Conservation (phyloP, 2,329 filamentous ascomycete species). For the Shiraia sp. region DNA sequence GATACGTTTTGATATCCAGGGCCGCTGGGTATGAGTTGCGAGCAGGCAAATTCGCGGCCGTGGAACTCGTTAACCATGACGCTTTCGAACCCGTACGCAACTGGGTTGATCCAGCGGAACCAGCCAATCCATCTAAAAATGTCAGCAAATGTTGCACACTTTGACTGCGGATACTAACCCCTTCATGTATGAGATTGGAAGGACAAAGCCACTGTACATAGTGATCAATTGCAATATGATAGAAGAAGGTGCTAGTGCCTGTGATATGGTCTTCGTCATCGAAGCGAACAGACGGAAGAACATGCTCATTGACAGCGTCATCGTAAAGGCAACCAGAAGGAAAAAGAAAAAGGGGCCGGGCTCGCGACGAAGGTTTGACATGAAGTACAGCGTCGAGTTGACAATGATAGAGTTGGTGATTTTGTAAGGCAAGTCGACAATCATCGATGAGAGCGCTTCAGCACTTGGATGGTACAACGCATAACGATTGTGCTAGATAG, state of each 20-base stretch:
- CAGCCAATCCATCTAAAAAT: conserved; percentile 39
- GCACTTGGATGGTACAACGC: conserved; percentile 87
- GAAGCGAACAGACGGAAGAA: conserved; percentile 78
- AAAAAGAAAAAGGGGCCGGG: conserved; percentile 81
- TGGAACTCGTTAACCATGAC: conserved; percentile 73
- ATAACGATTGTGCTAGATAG: conserved; percentile 69
- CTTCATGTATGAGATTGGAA: conserved; percentile 62
- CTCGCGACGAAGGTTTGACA: conserved; percentile 74
- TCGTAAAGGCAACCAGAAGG: conserved; percentile 61
- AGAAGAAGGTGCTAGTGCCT: conserved; percentile 58
- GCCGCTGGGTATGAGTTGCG: conserved; percentile 44
- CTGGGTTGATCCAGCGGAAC: conserved; percentile 72
- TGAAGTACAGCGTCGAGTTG: conserved; percentile 80
- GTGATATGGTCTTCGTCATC: conserved; percentile 65
- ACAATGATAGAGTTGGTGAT: conserved; percentile 70
- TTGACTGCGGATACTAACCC: conserved; percentile 8
- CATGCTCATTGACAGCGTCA: conserved; percentile 75
- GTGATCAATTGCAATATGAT: conserved; percentile 64
- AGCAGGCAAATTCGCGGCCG: conserved; percentile 28
- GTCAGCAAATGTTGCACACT: conserved; percentile 3
- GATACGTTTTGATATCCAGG: conserved; percentile 37
- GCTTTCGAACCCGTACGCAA: conserved; percentile 76
- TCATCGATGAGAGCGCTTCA: conserved; percentile 79
- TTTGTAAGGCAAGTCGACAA: conserved; percentile 81
- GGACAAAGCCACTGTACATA: conserved; percentile 68